Evolutionary conservation across 345 rosid genomes (phyloP).

Genomic region (Aquilaria malaccensis): DNA sequence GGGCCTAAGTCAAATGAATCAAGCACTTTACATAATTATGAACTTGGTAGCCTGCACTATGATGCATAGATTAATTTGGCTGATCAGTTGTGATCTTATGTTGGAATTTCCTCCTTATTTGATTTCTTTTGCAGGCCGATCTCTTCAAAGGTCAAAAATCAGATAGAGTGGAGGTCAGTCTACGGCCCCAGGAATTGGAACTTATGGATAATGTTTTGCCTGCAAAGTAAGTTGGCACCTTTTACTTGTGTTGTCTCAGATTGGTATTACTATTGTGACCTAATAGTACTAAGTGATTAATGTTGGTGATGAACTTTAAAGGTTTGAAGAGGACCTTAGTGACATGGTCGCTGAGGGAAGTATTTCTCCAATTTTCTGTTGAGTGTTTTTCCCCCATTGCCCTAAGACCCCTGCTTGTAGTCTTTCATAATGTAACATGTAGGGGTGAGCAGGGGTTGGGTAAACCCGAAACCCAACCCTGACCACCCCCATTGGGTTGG

Average conservation of each 20-base stretch:
- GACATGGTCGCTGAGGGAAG: constrained; percentile 99
- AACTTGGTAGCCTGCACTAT: no score
- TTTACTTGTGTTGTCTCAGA: not conserved
- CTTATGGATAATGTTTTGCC: constrained; percentile 82
- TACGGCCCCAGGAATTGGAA: constrained; percentile 94
- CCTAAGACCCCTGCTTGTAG: no score
- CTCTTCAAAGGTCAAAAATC: constrained; percentile 89
- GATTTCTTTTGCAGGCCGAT: constrained; percentile 59
- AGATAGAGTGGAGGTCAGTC: constrained; percentile 79
- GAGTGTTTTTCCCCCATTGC: not conserved
- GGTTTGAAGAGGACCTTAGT: constrained; percentile 97
- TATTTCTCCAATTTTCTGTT: not conserved
- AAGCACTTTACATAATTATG: no score
- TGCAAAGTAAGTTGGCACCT: constrained; percentile 61
- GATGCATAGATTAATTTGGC: no score
- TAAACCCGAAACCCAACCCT: no score
- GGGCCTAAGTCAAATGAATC: no score
- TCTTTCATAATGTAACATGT: no score
- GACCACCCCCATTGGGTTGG: no score
- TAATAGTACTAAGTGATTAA: no score
- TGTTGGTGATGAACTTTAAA: constrained; percentile 13
- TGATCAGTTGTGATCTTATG: no score
- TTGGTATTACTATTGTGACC: not conserved
- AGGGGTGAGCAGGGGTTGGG: no score
- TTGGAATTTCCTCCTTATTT: no score